Percentiles rank a stretch among this genome's conserved stretches.
Evolutionary conservation across 2,329 filamentous ascomycete species (phyloP).

Genomic region (Botryotinia globosa): DNA sequence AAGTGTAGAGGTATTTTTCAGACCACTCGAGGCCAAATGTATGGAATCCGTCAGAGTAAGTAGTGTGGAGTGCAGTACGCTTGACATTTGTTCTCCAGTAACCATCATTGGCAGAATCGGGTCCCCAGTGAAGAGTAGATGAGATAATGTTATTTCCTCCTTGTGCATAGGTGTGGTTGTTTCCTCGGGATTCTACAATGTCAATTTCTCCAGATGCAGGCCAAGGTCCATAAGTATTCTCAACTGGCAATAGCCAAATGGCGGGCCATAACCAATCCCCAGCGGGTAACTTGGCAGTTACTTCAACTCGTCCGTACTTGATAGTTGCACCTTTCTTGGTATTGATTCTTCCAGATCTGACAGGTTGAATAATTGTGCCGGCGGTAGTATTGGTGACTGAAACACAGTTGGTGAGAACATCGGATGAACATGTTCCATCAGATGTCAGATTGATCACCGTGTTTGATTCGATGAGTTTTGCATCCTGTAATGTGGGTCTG

Average conservation of each 20-base stretch:
- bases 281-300: slow-evolving; percentile 69
- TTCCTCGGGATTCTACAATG: slow-evolving; percentile 76
- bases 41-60: slow-evolving; percentile 67
- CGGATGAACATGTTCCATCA: slow-evolving; percentile 66
- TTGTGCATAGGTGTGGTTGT: slow-evolving; percentile 72
- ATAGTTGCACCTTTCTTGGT: slow-evolving; percentile 68
- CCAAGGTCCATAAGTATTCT: slow-evolving; percentile 72
- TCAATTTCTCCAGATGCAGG: slow-evolving; percentile 81
- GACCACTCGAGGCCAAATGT: slow-evolving; percentile 84
- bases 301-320: slow-evolving; percentile 79
- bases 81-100: slow-evolving; percentile 86
- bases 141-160: slow-evolving; percentile 80
- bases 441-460: slow-evolving; percentile 65
- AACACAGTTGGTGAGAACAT: slow-evolving; percentile 59
- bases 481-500: slow-evolving; percentile 74
- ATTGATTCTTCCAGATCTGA: slow-evolving; percentile 74
- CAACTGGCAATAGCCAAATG: slow-evolving; percentile 84
- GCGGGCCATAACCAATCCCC: slow-evolving; percentile 90
- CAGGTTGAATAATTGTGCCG: slow-evolving; percentile 71
- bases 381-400: slow-evolving; percentile 74
- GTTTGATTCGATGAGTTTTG: slow-evolving; percentile 61
- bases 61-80: slow-evolving; percentile 69
- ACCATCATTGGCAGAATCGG: slow-evolving; percentile 66
- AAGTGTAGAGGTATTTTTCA: slow-evolving; percentile 84
- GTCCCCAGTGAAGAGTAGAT: slow-evolving; percentile 80